Percentiles rank a stretch among this genome's conserved stretches.
Evolutionary conservation across 2,329 filamentous ascomycete species (phyloP).

Genomic region (Gnomoniopsis smithogilvyi): DNA sequence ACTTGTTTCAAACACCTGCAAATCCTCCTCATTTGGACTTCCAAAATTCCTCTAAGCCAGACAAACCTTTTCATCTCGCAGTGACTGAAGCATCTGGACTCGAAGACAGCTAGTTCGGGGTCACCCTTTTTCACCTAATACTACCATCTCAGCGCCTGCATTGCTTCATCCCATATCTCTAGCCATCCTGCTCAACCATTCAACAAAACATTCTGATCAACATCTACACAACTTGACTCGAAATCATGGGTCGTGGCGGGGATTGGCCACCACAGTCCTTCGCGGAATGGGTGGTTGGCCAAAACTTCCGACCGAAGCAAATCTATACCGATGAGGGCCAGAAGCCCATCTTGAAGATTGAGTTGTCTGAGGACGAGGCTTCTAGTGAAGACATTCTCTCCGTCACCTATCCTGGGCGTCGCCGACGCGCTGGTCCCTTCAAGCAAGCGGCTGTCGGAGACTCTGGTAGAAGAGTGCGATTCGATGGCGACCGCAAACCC

Average conservation of each 20-base stretch:
- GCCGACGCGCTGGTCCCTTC: constrained; percentile 14
- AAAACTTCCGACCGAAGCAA: constrained; percentile 26
- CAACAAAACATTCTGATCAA: background rate
- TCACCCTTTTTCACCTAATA: no score
- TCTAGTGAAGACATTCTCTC: constrained; percentile 45
- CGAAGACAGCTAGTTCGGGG: no score
- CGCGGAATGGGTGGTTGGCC: constrained; percentile 37
- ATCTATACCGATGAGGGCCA: constrained; percentile 9
- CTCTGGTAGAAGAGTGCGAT: constrained; percentile 41
- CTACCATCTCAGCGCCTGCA: no score
- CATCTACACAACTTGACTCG: background rate
- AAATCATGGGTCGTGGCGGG: constrained; percentile 9
- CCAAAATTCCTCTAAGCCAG: background rate
- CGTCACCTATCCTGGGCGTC: constrained; percentile 45
- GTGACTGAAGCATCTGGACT: no score
- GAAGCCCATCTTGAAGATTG: constrained; percentile 34
- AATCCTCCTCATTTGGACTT: background rate
- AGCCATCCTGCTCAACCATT: no score
- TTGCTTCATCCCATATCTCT: no score
- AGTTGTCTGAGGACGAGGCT: constrained; percentile 50
- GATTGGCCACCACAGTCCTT: constrained; percentile 35
- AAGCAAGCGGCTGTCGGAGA: background rate
- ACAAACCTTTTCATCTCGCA: no score
- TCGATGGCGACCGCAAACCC: constrained; percentile 27
- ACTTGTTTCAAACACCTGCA: background rate